phyloP scores from a whole-genome alignment of 1,139 yeast genomes.

The Yamadazyma friedrichii region DNA sequence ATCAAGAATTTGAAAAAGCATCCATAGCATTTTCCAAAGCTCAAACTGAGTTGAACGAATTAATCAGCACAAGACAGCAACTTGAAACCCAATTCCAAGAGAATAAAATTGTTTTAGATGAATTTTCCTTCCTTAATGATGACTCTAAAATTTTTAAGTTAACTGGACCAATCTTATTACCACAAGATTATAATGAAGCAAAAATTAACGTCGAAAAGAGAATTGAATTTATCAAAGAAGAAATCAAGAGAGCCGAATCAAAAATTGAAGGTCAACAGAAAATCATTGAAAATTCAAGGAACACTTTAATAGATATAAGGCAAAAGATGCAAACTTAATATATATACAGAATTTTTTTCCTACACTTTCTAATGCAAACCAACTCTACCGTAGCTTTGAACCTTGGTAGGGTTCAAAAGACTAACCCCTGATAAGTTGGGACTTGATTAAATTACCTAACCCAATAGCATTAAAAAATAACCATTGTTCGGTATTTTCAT shows the following conservation, averaged over 20 bases:
- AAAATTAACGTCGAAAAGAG: slow-evolving; percentile 80
- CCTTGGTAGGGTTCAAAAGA: not conserved
- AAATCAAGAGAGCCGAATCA: slow-evolving; percentile 67
- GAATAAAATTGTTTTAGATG: slow-evolving; percentile 85
- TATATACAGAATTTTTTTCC: slow-evolving; percentile 4
- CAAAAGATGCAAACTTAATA: slow-evolving; percentile 17
- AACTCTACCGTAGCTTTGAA: not conserved
- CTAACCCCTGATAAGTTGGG: slow-evolving; percentile 67
- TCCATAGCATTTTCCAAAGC: slow-evolving; percentile 38
- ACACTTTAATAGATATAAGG: slow-evolving; percentile 45
- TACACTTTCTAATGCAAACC: not conserved
- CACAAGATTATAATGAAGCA: slow-evolving; percentile 84
- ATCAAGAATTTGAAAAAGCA: slow-evolving; percentile 39
- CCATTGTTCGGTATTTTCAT: slow-evolving; percentile 73
- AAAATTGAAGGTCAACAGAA: slow-evolving; percentile 55
- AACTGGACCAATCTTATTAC: slow-evolving; percentile 88
- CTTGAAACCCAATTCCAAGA: slow-evolving; percentile 85
- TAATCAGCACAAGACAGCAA: slow-evolving; percentile 61
- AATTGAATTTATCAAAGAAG: slow-evolving; percentile 78
- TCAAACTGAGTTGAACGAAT: slow-evolving; percentile 40
- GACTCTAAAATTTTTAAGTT: slow-evolving; percentile 77
- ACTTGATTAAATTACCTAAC: slow-evolving; percentile 63
- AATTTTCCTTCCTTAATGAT: slow-evolving; percentile 61
- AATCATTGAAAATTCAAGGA: slow-evolving; percentile 49
- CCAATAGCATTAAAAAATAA: slow-evolving; percentile 66